phyloP scores from a whole-genome alignment of 352 stramenopile species.

The Globisporangium heterothallicum region DNA sequence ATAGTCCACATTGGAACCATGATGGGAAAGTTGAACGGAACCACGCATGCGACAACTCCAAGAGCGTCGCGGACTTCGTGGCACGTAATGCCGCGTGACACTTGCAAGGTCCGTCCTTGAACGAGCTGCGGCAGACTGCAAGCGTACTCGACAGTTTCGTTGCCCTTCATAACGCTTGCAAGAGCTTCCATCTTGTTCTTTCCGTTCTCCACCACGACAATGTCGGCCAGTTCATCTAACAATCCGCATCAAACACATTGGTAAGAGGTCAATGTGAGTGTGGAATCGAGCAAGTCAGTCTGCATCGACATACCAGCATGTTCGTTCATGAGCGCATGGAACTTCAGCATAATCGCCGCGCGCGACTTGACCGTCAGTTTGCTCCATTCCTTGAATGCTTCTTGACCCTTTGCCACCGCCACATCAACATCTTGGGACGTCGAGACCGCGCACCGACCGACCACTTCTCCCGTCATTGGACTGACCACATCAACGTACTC shows the following conservation, averaged over 20 bases:
- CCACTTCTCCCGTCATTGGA: constrained; percentile 48
- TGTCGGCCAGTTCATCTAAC: constrained; percentile 85
- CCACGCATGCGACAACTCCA: constrained; percentile 89
- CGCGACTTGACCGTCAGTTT: constrained; percentile 92
- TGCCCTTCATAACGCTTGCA: constrained; percentile 95
- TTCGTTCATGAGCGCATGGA: constrained; percentile 90
- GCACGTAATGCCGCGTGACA: constrained; percentile 91
- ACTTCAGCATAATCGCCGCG: constrained; percentile 94
- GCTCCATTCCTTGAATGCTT: constrained; percentile 89
- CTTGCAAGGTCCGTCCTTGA: constrained; percentile 84
- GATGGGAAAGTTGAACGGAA: constrained; percentile 97
- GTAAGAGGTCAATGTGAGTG: no score
- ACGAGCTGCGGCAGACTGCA: constrained; percentile 90
- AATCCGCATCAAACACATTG: no score
- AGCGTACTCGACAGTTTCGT: constrained; percentile 97
- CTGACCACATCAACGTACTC: constrained; percentile 65
- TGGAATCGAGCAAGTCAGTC: not conserved
- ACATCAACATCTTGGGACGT: constrained; percentile 73
- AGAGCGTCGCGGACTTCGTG: constrained; percentile 90
- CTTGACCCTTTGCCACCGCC: constrained; percentile 72
- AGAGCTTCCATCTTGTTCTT: constrained; percentile 98
- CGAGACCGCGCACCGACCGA: constrained; percentile 85
- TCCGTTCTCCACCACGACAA: constrained; percentile 95
- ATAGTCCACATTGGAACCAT: constrained; percentile 99
- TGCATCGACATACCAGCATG: constrained; percentile 48